Evolutionary conservation across 176 grass and related monocot species (phyloP).

Genomic region (Cenchrus purpureus): DNA sequence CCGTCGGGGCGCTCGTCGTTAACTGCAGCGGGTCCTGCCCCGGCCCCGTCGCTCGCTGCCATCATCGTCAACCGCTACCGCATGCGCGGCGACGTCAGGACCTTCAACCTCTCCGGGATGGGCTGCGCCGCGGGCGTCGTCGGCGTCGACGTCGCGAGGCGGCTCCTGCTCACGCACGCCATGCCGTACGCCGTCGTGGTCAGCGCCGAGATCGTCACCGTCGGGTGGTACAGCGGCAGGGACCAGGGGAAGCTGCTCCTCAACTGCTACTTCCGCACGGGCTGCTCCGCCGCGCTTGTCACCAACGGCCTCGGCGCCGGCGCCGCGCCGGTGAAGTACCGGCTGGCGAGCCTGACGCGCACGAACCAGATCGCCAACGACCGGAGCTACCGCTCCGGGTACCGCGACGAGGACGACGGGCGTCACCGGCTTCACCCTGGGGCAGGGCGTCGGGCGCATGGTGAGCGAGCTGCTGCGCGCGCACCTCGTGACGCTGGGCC

Average conservation of each 20-base stretch:
- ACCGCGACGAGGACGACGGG: constrained; percentile 73
- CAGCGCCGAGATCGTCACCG: constrained; percentile 77
- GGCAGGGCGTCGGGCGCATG: constrained; percentile 51
- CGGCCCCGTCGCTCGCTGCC: constrained; percentile 61
- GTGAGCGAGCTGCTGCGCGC: constrained; percentile 54
- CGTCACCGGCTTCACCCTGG: constrained; percentile 70
- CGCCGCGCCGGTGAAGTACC: constrained; percentile 43
- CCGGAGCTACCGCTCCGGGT: constrained; percentile 56
- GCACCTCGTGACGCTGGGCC: constrained; percentile 53
- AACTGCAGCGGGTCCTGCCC: constrained; percentile 68
- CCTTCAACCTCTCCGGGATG: constrained; percentile 83
- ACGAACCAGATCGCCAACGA: constrained; percentile 60
- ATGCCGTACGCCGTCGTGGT: constrained; percentile 57
- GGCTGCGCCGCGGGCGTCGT: constrained; percentile 67
- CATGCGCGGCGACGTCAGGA: constrained; percentile 59
- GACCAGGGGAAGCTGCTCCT: constrained; percentile 76
- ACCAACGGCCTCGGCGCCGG: not conserved
- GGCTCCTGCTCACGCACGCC: constrained; percentile 36
- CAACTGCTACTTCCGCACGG: constrained; percentile 83
- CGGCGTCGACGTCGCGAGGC: constrained; percentile 57
- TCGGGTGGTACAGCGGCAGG: constrained; percentile 74
- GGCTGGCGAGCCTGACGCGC: constrained; percentile 57
- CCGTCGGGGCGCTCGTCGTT: constrained; percentile 65
- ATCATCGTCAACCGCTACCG: constrained; percentile 56
- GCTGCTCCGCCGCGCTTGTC: constrained; percentile 52